Evolutionary conservation across 1,284 basidiomycete genomes (phyloP), one percentile per base, ranked within the genome.

Genomic region (Kalmanozyma brasiliensis): DNA sequence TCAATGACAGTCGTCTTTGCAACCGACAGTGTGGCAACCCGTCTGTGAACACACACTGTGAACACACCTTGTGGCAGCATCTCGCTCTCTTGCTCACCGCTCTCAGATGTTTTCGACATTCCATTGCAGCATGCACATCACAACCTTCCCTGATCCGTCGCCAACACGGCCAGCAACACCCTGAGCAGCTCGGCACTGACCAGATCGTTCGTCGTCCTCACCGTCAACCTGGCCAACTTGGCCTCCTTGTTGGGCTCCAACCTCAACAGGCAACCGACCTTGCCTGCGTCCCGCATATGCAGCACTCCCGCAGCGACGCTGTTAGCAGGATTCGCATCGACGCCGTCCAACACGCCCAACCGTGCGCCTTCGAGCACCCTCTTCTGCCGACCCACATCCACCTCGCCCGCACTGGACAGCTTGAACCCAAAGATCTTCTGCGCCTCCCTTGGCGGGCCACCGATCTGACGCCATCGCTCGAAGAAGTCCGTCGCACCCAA

Each of bases 381-480:
- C 33, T 87, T 85, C 76, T 96, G 87, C 80, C 87, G 89, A 10
- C 84, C 84, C 14, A 89, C 81, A 80, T 98, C 92, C 43, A 97
- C 84, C 46, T 91, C 87, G 5, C 90, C 91, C 1, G 45, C 23
- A 8, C 84, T 84, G 1, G 48, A 47, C 24, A 96, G 84, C 38
- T 85, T 84, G 72, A 98, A 89, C 0, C 90, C 87, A 84, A 97
- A 96, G 63, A 98, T 88, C 61, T 85, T 84, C 83, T 98, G 96
- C 17, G 91, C 88, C 84, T 99, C 96, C 52, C 94, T 87, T 22
- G 94, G 69, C 24, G 94, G 87, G 1, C 93, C 94, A 17, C 95
- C 95, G 57, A 98, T 97, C 76, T 97, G 85, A 83, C 93, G 93
- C 96, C 96, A 99, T 51, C 96, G 87, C 83, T 97, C 94, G 83